Percentiles rank a stretch among this genome's conserved stretches.
These are phyloP conservation scores for Metschnikowia orientalis DNA, from an alignment of 805 yeast genomes.

Conservation along the genomic window DNA sequence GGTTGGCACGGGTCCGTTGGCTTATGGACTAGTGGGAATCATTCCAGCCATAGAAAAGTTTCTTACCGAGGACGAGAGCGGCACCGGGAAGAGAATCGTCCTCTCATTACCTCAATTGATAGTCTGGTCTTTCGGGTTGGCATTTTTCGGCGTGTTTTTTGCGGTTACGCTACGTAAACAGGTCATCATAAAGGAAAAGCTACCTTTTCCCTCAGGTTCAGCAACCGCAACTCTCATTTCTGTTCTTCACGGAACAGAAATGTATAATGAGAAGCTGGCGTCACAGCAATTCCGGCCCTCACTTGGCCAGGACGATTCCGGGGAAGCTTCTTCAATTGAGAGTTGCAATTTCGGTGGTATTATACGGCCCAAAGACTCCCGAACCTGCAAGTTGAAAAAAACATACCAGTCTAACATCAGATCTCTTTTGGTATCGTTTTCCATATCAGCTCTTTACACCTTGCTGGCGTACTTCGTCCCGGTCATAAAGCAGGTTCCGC, in stretches of 20 bases:
- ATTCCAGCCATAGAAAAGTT: constrained; percentile 94
- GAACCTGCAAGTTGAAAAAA: constrained; percentile 10
- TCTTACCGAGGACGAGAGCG: constrained; percentile 72
- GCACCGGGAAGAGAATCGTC: constrained; percentile 39
- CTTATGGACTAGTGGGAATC: constrained; percentile 92
- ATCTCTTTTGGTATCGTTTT: constrained; percentile 58
- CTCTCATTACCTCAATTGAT: constrained; percentile 51
- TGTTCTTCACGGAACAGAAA: constrained; percentile 71
- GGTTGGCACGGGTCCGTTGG: constrained; percentile 95
- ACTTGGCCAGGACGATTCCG: neutral
- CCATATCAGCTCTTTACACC: constrained; percentile 69
- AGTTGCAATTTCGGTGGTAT: constrained; percentile 15
- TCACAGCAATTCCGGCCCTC: constrained; percentile 1
- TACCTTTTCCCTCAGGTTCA: constrained; percentile 91
- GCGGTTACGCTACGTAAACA: constrained; percentile 86
- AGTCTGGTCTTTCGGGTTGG: constrained; percentile 82
- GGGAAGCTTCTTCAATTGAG: constrained; percentile 4
- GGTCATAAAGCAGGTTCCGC: constrained; percentile 58
- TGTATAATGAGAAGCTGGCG: constrained; percentile 33
- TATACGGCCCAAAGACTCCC: constrained; percentile 16
- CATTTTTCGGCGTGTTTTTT: constrained; percentile 92
- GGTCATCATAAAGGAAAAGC: constrained; percentile 79
- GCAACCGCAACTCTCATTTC: constrained; percentile 93
- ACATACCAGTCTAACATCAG: constrained; percentile 55
- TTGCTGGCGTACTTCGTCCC: constrained; percentile 71